Percentiles rank a stretch among this genome's conserved stretches.
Conservation (phyloP, 371 early-diverging fungal species). For the Mucor mucedo region DNA sequence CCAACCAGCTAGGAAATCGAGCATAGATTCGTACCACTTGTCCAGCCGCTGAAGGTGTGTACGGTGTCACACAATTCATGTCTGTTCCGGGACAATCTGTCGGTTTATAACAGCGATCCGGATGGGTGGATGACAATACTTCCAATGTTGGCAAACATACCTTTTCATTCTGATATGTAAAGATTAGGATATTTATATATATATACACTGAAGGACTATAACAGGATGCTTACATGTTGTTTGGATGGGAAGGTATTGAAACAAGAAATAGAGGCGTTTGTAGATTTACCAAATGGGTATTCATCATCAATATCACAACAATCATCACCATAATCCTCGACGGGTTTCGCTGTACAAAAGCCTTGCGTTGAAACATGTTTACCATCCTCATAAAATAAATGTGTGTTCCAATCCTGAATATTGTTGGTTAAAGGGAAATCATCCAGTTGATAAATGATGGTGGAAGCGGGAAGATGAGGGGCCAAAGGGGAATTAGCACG, state of each 20-base stretch:
- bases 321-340: constrained; percentile 25
- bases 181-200: constrained; percentile 5
- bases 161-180: constrained; percentile 8
- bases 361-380: constrained; percentile 31
- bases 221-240: neutral
- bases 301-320: constrained; percentile 60
- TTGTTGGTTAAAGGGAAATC: constrained; percentile 46
- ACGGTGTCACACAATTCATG: constrained; percentile 61
- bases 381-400: constrained; percentile 37
- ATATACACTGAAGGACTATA: neutral
- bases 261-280: constrained; percentile 53
- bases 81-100: constrained; percentile 35
- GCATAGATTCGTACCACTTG: constrained; percentile 63
- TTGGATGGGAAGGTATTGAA: constrained; percentile 41
- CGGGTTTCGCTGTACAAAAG: constrained; percentile 44
- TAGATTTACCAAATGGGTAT: constrained; percentile 59
- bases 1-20: constrained; percentile 45
- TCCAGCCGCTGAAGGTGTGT: constrained; percentile 56
- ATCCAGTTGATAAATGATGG: constrained; percentile 59
- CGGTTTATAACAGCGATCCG: constrained; percentile 41
- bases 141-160: constrained; percentile 45
- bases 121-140: constrained; percentile 36
- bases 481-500: constrained; percentile 57
- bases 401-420: constrained; percentile 57
- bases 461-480: constrained; percentile 52